Conservation (phyloP, 2,329 filamentous ascomycete species). For the Diaporthe ilicicola region DNA sequence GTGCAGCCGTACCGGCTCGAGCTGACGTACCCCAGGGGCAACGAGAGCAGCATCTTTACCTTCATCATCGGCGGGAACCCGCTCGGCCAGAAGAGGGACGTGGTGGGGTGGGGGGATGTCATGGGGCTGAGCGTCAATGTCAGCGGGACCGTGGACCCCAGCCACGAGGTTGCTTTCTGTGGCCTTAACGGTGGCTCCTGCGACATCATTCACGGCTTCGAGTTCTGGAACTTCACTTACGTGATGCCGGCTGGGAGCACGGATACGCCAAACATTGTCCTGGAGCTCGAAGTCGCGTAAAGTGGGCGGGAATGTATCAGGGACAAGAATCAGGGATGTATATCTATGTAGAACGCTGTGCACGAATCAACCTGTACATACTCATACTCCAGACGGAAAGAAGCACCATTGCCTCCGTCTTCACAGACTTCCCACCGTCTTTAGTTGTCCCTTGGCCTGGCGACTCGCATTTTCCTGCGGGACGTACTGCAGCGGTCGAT, state of each 20-base stretch:
- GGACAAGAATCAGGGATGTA: not conserved
- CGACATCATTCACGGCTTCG: slow-evolving; percentile 48
- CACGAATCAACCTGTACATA: not conserved
- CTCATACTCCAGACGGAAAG: not conserved
- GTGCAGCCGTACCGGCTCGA: slow-evolving; percentile 53
- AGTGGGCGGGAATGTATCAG: not conserved
- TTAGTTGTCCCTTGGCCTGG: slow-evolving; percentile 67
- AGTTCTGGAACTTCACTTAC: slow-evolving; percentile 57
- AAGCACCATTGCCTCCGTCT: slow-evolving; percentile 30
- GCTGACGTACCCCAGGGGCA: slow-evolving; percentile 63
- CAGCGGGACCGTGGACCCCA: slow-evolving; percentile 52
- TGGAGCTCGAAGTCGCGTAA: slow-evolving; percentile 32
- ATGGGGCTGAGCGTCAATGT: slow-evolving; percentile 56
- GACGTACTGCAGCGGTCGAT: slow-evolving; percentile 70
- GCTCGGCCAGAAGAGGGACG: slow-evolving; percentile 48
- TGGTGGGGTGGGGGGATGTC: slow-evolving; percentile 56
- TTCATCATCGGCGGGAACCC: slow-evolving; percentile 58
- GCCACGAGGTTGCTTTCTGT: slow-evolving; percentile 52
- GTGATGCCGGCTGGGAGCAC: slow-evolving; percentile 45
- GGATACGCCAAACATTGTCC: slow-evolving; percentile 35
- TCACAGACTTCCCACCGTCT: slow-evolving; percentile 54
- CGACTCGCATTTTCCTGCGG: slow-evolving; percentile 59
- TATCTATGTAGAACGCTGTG: not conserved
- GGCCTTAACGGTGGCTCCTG: slow-evolving; percentile 48
- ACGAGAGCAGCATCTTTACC: slow-evolving; percentile 56